Conservation (phyloP, 331 rosid genomes). For the Stylosanthes scabra region DNA sequence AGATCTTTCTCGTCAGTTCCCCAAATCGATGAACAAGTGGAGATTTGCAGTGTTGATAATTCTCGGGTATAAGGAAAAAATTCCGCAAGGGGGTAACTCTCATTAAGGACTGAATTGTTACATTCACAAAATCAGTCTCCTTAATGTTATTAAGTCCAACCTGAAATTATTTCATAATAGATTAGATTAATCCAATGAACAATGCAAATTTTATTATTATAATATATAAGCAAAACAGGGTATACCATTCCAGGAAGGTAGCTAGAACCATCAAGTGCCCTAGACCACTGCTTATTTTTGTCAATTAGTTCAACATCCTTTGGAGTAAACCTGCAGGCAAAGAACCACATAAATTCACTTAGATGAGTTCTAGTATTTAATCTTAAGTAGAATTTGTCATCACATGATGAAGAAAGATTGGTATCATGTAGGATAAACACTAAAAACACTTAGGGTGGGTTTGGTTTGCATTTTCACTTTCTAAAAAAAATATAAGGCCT, state of each 20-base stretch:
- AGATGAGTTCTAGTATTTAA: slow-evolving; percentile 21
- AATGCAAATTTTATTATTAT: slow-evolving; percentile 17
- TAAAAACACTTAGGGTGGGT: too few relatives aligned
- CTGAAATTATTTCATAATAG: slow-evolving; percentile 46
- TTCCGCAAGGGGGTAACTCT: slow-evolving; percentile 93
- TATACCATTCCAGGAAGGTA: slow-evolving; percentile 99
- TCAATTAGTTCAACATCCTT: slow-evolving; percentile 90
- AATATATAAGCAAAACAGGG: slow-evolving; percentile 14
- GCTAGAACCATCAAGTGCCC: slow-evolving; percentile 98
- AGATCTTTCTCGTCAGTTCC: slow-evolving; percentile 95
- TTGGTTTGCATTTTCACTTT: too few relatives aligned
- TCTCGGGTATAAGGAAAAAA: slow-evolving; percentile 90
- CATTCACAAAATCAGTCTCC: slow-evolving; percentile 91
- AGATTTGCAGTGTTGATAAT: slow-evolving; percentile 84
- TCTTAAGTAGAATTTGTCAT: slow-evolving; percentile 14
- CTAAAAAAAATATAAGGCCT: not conserved
- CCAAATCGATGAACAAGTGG: slow-evolving; percentile 89
- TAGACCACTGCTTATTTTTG: slow-evolving; percentile 95
- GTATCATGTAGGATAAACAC: not conserved
- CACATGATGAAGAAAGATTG: slow-evolving; percentile 5
- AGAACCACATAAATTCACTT: slow-evolving; percentile 20
- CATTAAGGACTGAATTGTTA: slow-evolving; percentile 78
- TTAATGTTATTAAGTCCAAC: slow-evolving; percentile 96
- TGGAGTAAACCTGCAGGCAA: slow-evolving; percentile 65
- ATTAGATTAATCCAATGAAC: slow-evolving; percentile 30